Evolutionary conservation across 768 basidiomycete genomes (phyloP).

Genomic region (Russula virescens): DNA sequence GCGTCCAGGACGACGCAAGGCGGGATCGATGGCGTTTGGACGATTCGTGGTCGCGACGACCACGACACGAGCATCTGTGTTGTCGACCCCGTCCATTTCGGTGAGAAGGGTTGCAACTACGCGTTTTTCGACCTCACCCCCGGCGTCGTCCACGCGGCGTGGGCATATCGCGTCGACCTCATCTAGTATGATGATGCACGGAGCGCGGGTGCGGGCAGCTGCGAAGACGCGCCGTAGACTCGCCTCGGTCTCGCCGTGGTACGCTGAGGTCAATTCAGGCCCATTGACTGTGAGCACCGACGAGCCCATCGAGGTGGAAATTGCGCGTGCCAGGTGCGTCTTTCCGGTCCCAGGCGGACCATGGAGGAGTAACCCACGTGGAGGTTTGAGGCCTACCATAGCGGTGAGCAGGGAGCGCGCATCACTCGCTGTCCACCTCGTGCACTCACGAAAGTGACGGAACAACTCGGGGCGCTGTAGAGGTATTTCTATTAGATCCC

Average conservation of each 20-base stretch:
- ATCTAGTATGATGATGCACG: constrained; percentile 92
- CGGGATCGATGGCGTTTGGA: constrained; percentile 94
- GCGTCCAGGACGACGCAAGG: constrained; percentile 79
- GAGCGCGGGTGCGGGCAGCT: constrained; percentile 73
- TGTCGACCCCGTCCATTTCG: constrained; percentile 85
- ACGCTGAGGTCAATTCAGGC: constrained; percentile 90
- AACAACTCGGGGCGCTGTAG: constrained; percentile 79
- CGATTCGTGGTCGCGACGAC: constrained; percentile 96
- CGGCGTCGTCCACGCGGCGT: constrained; percentile 78
- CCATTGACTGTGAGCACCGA: constrained; percentile 93
- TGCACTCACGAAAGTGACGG: constrained; percentile 54
- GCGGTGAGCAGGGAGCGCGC: background rate
- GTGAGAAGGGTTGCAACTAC: constrained; percentile 95
- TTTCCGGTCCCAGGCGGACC: constrained; percentile 98
- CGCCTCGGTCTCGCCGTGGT: constrained; percentile 95
- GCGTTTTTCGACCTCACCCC: constrained; percentile 92
- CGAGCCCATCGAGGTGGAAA: constrained; percentile 81
- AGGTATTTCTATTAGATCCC: constrained; percentile 81
- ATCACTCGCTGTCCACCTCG: background rate
- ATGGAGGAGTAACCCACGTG: constrained; percentile 90
- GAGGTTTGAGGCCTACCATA: constrained; percentile 81
- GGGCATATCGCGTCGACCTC: constrained; percentile 96
- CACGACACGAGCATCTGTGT: constrained; percentile 61
- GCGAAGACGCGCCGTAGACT: constrained; percentile 85
- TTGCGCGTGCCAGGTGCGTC: constrained; percentile 91